Conservation (phyloP, 768 basidiomycete species). For the Amylocystis lapponica region DNA sequence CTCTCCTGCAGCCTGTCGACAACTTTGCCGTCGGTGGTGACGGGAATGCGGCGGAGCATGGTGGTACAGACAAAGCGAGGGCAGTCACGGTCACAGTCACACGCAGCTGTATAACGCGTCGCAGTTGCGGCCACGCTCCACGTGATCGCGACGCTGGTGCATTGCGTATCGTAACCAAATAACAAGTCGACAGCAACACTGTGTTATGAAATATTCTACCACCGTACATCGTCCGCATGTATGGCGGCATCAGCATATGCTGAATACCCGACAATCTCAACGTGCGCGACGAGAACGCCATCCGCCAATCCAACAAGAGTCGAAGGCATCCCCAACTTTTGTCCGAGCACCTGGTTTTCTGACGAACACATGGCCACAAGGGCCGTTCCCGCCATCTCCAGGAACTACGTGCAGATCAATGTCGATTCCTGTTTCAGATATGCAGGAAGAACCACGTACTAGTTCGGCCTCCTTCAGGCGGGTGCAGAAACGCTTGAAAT, state of each 20-base stretch:
- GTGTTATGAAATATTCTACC: constrained; percentile 5
- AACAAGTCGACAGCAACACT: background rate
- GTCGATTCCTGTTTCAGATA: too few species aligned
- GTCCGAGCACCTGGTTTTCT: constrained; percentile 37
- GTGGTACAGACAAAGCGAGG: background rate
- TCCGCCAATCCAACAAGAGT: constrained; percentile 38
- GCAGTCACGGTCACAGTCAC: too few species aligned
- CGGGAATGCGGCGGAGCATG: constrained; percentile 70
- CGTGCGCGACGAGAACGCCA: constrained; percentile 47
- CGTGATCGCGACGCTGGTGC: constrained; percentile 12
- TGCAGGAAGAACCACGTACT: constrained; percentile 30
- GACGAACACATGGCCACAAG: constrained; percentile 59
- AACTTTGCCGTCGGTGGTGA: constrained; percentile 61
- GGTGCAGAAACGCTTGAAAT: constrained; percentile 44
- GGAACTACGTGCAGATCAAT: constrained; percentile 37
- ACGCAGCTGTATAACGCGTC: background rate
- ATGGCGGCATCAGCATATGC: constrained; percentile 52
- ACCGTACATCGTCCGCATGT: constrained; percentile 17
- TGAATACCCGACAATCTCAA: constrained; percentile 53
- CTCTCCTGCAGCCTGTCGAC: constrained; percentile 70
- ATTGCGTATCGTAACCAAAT: too few species aligned
- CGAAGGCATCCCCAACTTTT: constrained; percentile 44
- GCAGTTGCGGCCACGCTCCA: background rate
- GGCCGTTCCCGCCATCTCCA: constrained; percentile 44
- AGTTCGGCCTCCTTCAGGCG: constrained; percentile 48